Percentiles rank a stretch among this genome's conserved stretches.
phyloP scores from a whole-genome alignment of 441 rosid genomes.

The Gossypium davidsonii region DNA sequence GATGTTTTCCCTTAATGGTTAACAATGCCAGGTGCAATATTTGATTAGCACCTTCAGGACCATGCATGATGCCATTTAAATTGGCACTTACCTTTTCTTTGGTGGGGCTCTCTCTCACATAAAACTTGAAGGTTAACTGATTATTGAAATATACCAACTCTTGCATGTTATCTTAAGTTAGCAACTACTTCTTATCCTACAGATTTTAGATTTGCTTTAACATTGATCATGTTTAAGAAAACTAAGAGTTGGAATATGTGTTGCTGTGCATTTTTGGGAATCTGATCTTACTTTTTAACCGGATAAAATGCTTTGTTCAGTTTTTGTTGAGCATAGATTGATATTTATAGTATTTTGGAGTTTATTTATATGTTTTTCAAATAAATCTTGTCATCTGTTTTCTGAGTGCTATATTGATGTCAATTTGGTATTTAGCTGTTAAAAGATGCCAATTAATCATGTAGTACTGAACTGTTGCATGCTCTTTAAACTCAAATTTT shows the following conservation, averaged over 20 bases:
- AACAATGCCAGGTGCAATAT: background rate
- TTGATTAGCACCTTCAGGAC: background rate
- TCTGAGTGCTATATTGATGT: background rate
- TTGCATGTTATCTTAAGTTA: background rate
- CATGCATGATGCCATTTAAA: background rate
- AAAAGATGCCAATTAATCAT: background rate
- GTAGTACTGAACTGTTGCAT: background rate
- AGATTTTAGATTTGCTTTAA: background rate
- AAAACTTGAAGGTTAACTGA: background rate
- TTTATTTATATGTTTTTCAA: background rate
- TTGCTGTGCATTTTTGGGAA: background rate
- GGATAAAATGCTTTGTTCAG: background rate
- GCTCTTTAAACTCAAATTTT: conserved; percentile 11
- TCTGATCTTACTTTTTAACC: background rate
- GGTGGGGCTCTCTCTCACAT: background rate
- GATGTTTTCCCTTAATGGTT: background rate
- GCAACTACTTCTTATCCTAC: conserved; percentile 1
- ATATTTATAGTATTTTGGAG: background rate
- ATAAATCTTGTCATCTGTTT: background rate
- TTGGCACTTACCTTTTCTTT: background rate
- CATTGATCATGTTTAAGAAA: background rate
- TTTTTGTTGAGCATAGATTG: background rate
- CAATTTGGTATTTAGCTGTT: background rate
- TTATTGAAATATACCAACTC: background rate
- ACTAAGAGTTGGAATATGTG: background rate